Evolutionary conservation across 2,329 filamentous ascomycete species (phyloP), one percentile per base, ranked within the genome.

Genomic region (Colletotrichum caudatum): DNA sequence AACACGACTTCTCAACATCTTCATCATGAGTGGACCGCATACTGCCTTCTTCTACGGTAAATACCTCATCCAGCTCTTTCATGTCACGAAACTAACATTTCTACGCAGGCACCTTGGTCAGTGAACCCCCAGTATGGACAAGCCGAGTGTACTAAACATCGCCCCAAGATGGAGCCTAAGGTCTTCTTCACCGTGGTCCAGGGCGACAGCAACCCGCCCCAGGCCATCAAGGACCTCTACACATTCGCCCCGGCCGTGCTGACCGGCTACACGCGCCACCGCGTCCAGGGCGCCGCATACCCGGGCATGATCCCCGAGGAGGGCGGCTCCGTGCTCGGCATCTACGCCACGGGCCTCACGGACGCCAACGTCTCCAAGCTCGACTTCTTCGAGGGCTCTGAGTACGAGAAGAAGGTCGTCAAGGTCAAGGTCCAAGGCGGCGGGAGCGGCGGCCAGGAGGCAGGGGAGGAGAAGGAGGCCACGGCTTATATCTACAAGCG

Each of bases 171-270:
- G 94, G 93, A 92, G n/a, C 90, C 92, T 0, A 89, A 92, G 77
- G 91, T 98, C 77, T 94, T 98, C 76, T 92, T 93, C 82, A 92
- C 92, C 44, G 94, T 97, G 54, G 93, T 93, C 81, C 93, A 95
- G 82, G 89, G 90, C 75, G 82, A 82, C 11, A 80, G 83, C 20
- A 76, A 79, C 6, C 84, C 86, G 73, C 77, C 88, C 77, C 46
- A 87, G 80, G 77, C 85, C 80, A 80, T 87, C 48, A 77, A 82
- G 66, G 79, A 88, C 58, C 83, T 95, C 46, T 89, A 89, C 73
- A 88, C 81, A 0, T 90, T 94, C 79, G 86, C 86, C 0, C 93
- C 94, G 0, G 95, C 95, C 18, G 83, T 97, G n/a, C 87, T 98
- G 0, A 88, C 91, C 72, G 85, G 87, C 56, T 92, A 92, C 82